phyloP scores from a whole-genome alignment of 2,329 filamentous ascomycete species.

The Fonsecaea erecta region DNA sequence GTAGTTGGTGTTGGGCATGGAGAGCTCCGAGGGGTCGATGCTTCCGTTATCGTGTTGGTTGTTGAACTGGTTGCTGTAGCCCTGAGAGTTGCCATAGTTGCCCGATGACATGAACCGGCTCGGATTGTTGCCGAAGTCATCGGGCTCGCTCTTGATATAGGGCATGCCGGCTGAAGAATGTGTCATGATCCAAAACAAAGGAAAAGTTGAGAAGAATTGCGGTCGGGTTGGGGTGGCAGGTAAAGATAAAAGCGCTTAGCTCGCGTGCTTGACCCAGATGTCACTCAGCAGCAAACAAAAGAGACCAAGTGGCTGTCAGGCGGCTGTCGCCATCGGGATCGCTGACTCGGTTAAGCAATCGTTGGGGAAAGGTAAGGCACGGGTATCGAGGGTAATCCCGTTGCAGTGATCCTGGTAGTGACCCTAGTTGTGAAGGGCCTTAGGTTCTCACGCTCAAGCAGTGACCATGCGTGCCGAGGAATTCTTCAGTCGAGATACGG shows the following conservation, averaged over 20 bases:
- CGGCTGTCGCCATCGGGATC: slow-evolving; percentile 25
- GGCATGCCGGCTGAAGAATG: slow-evolving; percentile 61
- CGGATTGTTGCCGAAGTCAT: slow-evolving; percentile 64
- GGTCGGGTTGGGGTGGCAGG: background rate
- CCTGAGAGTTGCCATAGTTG: slow-evolving; percentile 36
- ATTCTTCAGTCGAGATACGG: background rate
- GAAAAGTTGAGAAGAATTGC: background rate
- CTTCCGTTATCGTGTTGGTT: slow-evolving; percentile 56
- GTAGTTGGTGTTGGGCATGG: slow-evolving; percentile 62
- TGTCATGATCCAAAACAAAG: slow-evolving; percentile 50
- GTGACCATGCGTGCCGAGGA: slow-evolving; percentile 15
- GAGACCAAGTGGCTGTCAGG: slow-evolving; percentile 23
- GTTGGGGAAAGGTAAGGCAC: slow-evolving; percentile 17
- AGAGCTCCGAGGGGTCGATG: slow-evolving; percentile 85
- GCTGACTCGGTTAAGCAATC: slow-evolving; percentile 11
- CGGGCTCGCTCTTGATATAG: slow-evolving; percentile 71
- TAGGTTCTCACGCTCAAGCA: slow-evolving; percentile 2
- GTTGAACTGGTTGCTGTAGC: slow-evolving; percentile 56
- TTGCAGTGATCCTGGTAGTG: slow-evolving; percentile 16
- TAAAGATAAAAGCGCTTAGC: slow-evolving; percentile 8
- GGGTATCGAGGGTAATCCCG: slow-evolving; percentile 22
- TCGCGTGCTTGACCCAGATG: slow-evolving; percentile 14
- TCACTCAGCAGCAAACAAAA: slow-evolving; percentile 20
- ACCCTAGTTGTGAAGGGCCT: slow-evolving; percentile 11
- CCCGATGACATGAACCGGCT: slow-evolving; percentile 53